Percentiles rank a stretch among this genome's conserved stretches.
Evolutionary conservation across 2,329 filamentous ascomycete species (phyloP).

Genomic region (Aspergillus bombycis): DNA sequence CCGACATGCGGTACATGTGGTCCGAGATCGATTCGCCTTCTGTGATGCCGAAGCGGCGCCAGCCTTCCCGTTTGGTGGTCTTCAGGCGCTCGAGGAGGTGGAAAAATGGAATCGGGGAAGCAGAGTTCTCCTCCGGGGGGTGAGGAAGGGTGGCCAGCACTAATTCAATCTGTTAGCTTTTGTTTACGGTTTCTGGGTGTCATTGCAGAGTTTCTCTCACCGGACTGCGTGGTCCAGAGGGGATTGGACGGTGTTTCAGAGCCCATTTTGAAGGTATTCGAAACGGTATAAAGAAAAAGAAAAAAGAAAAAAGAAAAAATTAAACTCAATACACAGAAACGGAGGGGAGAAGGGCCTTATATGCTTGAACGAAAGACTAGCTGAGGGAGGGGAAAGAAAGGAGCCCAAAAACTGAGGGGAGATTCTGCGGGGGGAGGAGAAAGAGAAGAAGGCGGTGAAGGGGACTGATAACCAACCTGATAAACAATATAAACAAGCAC

Average conservation of each 20-base stretch:
- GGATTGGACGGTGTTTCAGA: slow-evolving; percentile 31
- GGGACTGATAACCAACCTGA: slow-evolving; percentile 4
- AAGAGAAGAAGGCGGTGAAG: slow-evolving; percentile 10
- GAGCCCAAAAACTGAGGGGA: slow-evolving; percentile 4
- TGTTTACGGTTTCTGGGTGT: slow-evolving; percentile 3
- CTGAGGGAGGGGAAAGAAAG: slow-evolving; percentile 10
- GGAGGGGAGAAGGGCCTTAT: background rate
- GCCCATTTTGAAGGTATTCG: slow-evolving; percentile 26
- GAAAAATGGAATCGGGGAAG: slow-evolving; percentile 86
- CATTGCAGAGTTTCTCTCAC: slow-evolving; percentile 24
- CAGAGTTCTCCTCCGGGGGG: slow-evolving; percentile 62
- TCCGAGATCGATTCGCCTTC: slow-evolving; percentile 87
- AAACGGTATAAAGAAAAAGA: background rate
- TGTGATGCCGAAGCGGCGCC: slow-evolving; percentile 81
- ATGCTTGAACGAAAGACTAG: slow-evolving; percentile 11
- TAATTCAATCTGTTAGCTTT: slow-evolving; percentile 26
- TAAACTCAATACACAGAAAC: background rate
- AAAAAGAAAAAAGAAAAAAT: slow-evolving; percentile 1
- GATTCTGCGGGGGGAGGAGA: slow-evolving; percentile 8
- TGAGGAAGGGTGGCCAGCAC: slow-evolving; percentile 68
- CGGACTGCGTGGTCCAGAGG: slow-evolving; percentile 41
- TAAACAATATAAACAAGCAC: background rate
- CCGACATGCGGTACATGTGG: slow-evolving; percentile 99
- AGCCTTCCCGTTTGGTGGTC: slow-evolving; percentile 94
- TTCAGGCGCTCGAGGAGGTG: slow-evolving; percentile 93